These are phyloP conservation scores for Nemania sp. DNA, from an alignment of 2,329 filamentous ascomycete species.

Conservation along the genomic window DNA sequence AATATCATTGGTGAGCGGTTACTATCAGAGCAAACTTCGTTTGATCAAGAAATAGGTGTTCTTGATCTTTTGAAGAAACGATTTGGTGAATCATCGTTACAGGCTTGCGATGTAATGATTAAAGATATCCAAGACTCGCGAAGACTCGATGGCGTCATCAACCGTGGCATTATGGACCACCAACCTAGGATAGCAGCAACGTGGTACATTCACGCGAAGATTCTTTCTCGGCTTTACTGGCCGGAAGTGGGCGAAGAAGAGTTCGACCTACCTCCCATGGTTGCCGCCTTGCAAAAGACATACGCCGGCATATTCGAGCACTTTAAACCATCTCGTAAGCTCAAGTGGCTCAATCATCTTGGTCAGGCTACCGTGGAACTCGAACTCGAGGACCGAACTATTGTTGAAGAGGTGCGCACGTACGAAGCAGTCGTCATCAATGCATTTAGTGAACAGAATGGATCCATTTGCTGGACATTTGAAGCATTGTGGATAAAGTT, in stretches of 20 bases:
- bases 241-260: constrained; percentile 79
- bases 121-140: constrained; percentile 89
- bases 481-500: constrained; percentile 66
- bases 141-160: constrained; percentile 76
- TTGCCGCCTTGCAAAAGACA: constrained; percentile 70
- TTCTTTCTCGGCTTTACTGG: constrained; percentile 95
- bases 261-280: constrained; percentile 71
- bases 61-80: constrained; percentile 88
- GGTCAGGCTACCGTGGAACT: constrained; percentile 85
- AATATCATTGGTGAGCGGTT: constrained; percentile 88
- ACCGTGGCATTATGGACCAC: constrained; percentile 55
- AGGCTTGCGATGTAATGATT: constrained; percentile 97
- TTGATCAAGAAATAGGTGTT: constrained; percentile 84
- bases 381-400: constrained; percentile 81
- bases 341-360: constrained; percentile 87
- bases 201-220: constrained; percentile 77
- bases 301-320: constrained; percentile 83
- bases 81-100: constrained; percentile 86
- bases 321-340: constrained; percentile 84
- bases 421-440: constrained; percentile 91
- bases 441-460: constrained; percentile 69
- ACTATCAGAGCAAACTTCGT: constrained; percentile 73
- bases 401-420: constrained; percentile 79
- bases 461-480: constrained; percentile 59
- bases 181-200: constrained; percentile 46